These are phyloP conservation scores for Fusarium sp. DNA, from an alignment of 2,329 filamentous ascomycete genomes.

Conservation along the genomic window DNA sequence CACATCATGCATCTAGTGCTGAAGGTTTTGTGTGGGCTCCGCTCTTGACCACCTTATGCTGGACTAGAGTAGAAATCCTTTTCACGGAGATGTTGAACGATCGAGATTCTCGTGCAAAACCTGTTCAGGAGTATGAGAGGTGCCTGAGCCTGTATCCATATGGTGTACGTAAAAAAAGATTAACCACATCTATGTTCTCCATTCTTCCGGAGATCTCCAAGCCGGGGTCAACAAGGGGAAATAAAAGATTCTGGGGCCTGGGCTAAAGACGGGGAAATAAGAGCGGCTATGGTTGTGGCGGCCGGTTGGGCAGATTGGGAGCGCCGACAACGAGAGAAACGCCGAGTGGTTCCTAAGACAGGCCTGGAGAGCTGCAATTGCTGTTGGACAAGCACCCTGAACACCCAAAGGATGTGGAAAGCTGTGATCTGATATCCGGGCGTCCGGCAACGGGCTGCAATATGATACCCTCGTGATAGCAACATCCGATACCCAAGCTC, in stretches of 20 bases:
- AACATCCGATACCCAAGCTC: neutral
- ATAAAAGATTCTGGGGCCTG: conserved; percentile 14
- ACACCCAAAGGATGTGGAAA: conserved; percentile 12
- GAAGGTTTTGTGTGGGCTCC: conserved; percentile 19
- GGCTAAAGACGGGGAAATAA: conserved; percentile 28
- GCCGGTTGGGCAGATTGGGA: conserved; percentile 4
- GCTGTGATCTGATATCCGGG: conserved; percentile 29
- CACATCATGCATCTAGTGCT: conserved; percentile 3
- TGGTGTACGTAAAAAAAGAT: conserved; percentile 27
- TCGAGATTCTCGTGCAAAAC: neutral
- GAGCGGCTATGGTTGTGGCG: conserved; percentile 15
- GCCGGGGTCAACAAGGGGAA: conserved; percentile 17
- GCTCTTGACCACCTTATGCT: neutral
- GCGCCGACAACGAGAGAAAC: conserved; percentile 19
- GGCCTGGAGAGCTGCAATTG: neutral
- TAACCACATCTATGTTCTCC: conserved; percentile 29
- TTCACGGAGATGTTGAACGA: neutral
- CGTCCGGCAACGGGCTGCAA: conserved; percentile 30
- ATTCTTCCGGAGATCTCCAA: conserved; percentile 27
- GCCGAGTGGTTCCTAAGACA: conserved; percentile 20
- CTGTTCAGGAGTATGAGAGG: neutral
- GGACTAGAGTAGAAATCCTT: neutral
- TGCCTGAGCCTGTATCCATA: neutral
- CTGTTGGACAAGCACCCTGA: conserved; percentile 14
- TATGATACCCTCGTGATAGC: conserved; percentile 4